These are phyloP conservation scores for Penicillium sp. DNA, from an alignment of 2,329 filamentous ascomycete genomes.

Conservation along the genomic window DNA sequence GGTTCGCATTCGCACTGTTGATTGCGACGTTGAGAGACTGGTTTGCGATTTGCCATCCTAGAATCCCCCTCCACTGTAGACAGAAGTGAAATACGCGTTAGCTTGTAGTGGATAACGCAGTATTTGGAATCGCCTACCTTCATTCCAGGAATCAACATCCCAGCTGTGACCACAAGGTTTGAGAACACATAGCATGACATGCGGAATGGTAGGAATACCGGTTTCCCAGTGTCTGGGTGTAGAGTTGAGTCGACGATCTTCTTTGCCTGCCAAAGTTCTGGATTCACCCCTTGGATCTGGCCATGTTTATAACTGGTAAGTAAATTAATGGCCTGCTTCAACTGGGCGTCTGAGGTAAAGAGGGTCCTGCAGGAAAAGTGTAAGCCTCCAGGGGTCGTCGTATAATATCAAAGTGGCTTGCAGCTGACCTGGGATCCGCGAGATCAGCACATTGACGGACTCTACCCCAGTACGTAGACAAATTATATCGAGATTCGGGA, in stretches of 20 bases:
- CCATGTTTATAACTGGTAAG: neutral
- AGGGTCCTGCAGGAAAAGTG: neutral
- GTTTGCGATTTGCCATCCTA: neutral
- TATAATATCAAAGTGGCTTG: neutral
- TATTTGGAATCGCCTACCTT: no score
- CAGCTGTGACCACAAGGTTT: neutral
- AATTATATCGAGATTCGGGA: neutral
- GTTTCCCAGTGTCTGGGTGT: neutral
- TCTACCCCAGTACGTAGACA: neutral
- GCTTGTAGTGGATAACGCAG: no score
- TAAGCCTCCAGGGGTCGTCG: neutral
- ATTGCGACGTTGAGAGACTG: no score
- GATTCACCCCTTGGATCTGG: neutral
- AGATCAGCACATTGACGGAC: neutral
- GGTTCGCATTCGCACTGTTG: neutral
- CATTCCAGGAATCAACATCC: neutral
- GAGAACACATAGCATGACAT: neutral
- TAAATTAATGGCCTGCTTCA: neutral
- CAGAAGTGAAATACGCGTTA: no score
- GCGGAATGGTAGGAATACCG: neutral
- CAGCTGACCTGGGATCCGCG: neutral
- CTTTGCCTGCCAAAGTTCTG: neutral
- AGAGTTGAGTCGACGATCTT: neutral
- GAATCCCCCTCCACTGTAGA: neutral
- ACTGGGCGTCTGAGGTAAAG: neutral